These are phyloP conservation scores for Ophiosphaerella herpotricha DNA, from an alignment of 2,329 filamentous ascomycete genomes.

Conservation along the genomic window DNA sequence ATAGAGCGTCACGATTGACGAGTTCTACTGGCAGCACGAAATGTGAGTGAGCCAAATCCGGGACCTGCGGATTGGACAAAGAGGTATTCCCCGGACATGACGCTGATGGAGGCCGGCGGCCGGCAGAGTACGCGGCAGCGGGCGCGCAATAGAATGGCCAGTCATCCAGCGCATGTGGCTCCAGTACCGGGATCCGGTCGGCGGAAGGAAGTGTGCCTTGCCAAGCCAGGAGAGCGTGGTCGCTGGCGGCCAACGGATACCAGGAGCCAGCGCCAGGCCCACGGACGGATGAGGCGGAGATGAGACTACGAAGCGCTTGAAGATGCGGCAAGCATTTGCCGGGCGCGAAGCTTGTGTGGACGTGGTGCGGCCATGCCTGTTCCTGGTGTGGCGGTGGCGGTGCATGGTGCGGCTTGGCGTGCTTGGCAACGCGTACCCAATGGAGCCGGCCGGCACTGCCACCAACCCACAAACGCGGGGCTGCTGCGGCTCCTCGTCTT, in stretches of 20 bases:
- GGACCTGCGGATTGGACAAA: too few species aligned
- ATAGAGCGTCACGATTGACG: conserved; percentile 35
- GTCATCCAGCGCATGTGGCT: too few species aligned
- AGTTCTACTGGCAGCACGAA: conserved; percentile 33
- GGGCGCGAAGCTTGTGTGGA: neutral
- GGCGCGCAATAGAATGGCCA: too few species aligned
- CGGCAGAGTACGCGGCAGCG: too few species aligned
- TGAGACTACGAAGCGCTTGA: neutral
- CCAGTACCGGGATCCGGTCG: conserved; percentile 29
- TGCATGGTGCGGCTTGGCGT: too few species aligned
- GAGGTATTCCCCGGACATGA: too few species aligned
- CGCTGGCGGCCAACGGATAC: conserved; percentile 12
- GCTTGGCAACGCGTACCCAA: too few species aligned
- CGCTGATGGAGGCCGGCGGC: too few species aligned
- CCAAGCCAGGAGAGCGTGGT: conserved; percentile 22
- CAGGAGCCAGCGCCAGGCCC: conserved; percentile 23
- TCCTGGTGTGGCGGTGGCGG: neutral
- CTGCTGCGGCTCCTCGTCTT: too few species aligned
- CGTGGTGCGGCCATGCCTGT: neutral
- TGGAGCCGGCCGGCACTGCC: too few species aligned
- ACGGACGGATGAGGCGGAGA: neutral
- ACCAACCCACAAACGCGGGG: too few species aligned
- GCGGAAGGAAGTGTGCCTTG: conserved; percentile 28
- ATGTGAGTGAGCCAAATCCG: conserved; percentile 19
- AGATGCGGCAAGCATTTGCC: conserved; percentile 4